Evolutionary conservation across 2,329 filamentous ascomycete genomes (phyloP).

Genomic region (Claviceps sp.): DNA sequence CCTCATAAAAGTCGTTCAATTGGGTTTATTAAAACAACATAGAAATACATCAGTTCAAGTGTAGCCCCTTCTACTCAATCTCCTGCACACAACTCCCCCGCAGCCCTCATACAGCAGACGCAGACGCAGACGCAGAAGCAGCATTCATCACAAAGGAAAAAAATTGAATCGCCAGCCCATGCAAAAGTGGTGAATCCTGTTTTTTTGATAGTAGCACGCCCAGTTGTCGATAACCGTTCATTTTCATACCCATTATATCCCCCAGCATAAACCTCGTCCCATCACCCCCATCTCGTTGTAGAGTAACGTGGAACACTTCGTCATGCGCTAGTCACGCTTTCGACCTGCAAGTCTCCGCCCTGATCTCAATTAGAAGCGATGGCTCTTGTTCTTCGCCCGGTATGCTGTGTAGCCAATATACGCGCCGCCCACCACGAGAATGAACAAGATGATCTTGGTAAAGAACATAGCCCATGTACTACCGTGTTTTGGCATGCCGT

Average conservation of each 20-base stretch:
- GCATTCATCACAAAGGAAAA: neutral
- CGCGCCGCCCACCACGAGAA: slow-evolving; percentile 52
- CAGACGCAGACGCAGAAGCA: neutral
- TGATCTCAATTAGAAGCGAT: slow-evolving; percentile 34
- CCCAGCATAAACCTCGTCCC: too few relatives aligned
- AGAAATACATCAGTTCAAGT: neutral
- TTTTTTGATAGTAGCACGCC: neutral
- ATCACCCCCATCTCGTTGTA: too few relatives aligned
- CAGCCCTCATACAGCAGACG: neutral
- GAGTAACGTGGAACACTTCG: too few relatives aligned
- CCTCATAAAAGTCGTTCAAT: too few relatives aligned
- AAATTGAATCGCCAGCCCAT: slow-evolving; percentile 3
- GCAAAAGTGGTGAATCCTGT: slow-evolving; percentile 2
- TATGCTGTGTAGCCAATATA: slow-evolving; percentile 84
- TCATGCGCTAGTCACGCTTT: too few relatives aligned
- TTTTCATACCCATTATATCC: neutral
- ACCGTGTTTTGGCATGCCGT: slow-evolving; percentile 25
- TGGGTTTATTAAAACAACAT: too few relatives aligned
- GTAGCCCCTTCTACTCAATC: neutral
- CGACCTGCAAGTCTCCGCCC: neutral
- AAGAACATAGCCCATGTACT: slow-evolving; percentile 52
- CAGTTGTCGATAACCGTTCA: neutral
- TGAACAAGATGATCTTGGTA: slow-evolving; percentile 70
- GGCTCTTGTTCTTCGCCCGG: slow-evolving; percentile 49
- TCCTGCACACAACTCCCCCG: neutral